phyloP scores from a whole-genome alignment of 2,329 filamentous ascomycete genomes.

The Fusarium sp. region DNA sequence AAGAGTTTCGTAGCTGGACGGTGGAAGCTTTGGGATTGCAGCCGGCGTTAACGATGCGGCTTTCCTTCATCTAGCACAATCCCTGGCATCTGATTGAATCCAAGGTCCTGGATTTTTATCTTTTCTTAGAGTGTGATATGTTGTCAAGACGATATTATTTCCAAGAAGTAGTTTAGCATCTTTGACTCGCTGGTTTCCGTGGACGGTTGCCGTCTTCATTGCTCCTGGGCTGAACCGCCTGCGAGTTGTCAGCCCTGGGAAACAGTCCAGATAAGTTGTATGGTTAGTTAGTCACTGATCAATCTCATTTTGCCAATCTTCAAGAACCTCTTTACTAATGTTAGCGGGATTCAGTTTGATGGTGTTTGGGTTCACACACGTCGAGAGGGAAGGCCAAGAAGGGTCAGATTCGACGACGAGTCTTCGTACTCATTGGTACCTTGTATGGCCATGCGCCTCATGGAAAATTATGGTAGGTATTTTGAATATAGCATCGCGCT shows the following conservation, averaged over 20 bases:
- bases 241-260: neutral
- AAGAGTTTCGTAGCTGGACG: neutral
- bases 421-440: fast-evolving
- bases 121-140: neutral
- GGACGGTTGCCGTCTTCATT: fast-evolving
- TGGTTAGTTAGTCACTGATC: fast-evolving
- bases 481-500: conserved; percentile 5
- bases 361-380: neutral
- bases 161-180: fast-evolving
- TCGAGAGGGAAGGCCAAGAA: neutral
- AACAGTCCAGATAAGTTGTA: fast-evolving
- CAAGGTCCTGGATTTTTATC: fast-evolving
- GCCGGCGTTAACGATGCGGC: fast-evolving
- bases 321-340: conserved; percentile 1
- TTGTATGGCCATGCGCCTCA: too few species aligned
- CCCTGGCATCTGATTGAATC: neutral
- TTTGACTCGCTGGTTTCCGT: neutral
- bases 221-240: neutral
- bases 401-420: fast-evolving
- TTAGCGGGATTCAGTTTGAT: neutral
- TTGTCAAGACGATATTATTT: neutral
- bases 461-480: fast-evolving
- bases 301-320: conserved; percentile 11
- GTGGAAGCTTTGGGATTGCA: fast-evolving
- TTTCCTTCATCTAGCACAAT: conserved; percentile 2